A percentile compares a stretch with the other conserved stretches of the same genome.
phyloP scores from a whole-genome alignment of 2,329 filamentous ascomycete genomes.

The Rhytidhysteron rufulum region DNA sequence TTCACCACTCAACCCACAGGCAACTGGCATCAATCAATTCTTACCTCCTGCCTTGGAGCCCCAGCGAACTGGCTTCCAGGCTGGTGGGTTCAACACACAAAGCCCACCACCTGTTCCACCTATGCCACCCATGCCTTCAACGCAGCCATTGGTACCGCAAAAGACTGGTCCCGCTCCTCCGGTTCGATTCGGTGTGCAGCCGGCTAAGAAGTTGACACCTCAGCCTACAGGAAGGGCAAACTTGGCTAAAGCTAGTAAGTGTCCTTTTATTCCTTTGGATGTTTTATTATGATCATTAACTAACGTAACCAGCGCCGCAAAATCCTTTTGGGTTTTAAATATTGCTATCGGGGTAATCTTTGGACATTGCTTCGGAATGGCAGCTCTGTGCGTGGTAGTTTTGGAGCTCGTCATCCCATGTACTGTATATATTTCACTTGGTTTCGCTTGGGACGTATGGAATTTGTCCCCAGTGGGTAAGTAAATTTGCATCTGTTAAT shows the following conservation, averaged over 20 bases:
- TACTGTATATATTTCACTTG: too few species aligned
- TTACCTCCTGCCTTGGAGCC: conserved; percentile 48
- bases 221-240: conserved; percentile 93
- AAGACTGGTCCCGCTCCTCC: conserved; percentile 83
- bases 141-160: conserved; percentile 66
- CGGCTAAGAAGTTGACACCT: conserved; percentile 70
- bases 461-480: too few species aligned
- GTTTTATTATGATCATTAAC: background rate
- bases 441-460: too few species aligned
- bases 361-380: too few species aligned
- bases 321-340: conserved; percentile 67
- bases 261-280: conserved; percentile 41
- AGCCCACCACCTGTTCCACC: conserved; percentile 57
- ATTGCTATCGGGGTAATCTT: too few species aligned
- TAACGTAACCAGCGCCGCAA: conserved; percentile 52
- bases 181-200: conserved; percentile 79
- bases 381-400: too few species aligned
- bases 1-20: conserved; percentile 46
- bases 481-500: too few species aligned
- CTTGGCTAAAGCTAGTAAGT: conserved; percentile 91
- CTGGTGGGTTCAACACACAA: conserved; percentile 42
- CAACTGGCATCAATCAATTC: conserved; percentile 51
- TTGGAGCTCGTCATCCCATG: too few species aligned
- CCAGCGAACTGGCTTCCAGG: conserved; percentile 39
- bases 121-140: conserved; percentile 52